These are phyloP conservation scores for Gossypium rotundifolium DNA, from an alignment of 345 rosid species.

Conservation along the genomic window DNA sequence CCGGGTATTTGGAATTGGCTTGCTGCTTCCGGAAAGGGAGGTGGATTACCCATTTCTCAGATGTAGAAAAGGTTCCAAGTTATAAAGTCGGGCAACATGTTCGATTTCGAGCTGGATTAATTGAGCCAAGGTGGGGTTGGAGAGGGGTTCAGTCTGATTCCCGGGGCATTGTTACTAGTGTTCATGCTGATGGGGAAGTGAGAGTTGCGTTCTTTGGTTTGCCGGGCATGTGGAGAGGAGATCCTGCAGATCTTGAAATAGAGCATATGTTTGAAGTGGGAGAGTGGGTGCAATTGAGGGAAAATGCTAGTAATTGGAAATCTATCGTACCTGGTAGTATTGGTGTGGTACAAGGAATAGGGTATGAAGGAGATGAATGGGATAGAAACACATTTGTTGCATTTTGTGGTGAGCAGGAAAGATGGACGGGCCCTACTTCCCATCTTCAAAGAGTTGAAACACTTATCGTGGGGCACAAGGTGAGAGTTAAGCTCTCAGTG, in stretches of 20 bases:
- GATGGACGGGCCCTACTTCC: conserved; percentile 72
- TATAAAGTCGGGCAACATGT: conserved; percentile 84
- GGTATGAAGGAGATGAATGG: conserved; percentile 76
- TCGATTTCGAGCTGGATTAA: conserved; percentile 63
- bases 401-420: conserved; percentile 92
- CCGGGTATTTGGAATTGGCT: conserved; percentile 81
- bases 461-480: conserved; percentile 65
- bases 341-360: conserved; percentile 84
- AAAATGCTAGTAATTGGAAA: conserved; percentile 61
- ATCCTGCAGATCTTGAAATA: conserved; percentile 82
- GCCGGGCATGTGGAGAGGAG: conserved; percentile 84
- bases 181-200: conserved; percentile 92
- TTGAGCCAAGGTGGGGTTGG: conserved; percentile 99
- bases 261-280: conserved; percentile 79
- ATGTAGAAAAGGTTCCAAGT: conserved; percentile 75
- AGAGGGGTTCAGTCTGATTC: conserved; percentile 73
- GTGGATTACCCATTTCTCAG: conserved; percentile 67
- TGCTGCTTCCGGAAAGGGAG: conserved; percentile 93
- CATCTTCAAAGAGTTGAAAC: conserved; percentile 61
- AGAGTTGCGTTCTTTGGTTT: conserved; percentile 79
- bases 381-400: conserved; percentile 69
- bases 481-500: conserved; percentile 64
- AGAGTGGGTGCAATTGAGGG: conserved; percentile 80
- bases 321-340: conserved; percentile 68
- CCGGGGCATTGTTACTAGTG: conserved; percentile 69